phyloP scores from a whole-genome alignment of 441 rosid species.

The Eruca vesicaria region DNA sequence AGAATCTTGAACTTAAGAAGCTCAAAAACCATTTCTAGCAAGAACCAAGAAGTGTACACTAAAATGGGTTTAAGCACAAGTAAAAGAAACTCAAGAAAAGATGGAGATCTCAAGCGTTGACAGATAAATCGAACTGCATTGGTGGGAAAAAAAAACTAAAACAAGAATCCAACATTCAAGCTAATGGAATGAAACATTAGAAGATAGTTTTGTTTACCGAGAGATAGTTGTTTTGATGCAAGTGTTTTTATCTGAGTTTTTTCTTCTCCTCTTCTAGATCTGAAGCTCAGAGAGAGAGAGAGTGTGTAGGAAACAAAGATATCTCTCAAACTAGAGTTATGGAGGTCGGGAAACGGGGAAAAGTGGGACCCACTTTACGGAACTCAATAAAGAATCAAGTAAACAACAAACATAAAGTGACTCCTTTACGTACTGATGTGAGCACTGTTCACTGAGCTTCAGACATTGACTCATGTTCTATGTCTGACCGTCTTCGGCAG shows the following conservation, averaged over 20 bases:
- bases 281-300: conserved; percentile 31
- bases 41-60: not conserved
- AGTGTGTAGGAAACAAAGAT: conserved; percentile 33
- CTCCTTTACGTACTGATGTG: conserved; percentile 49
- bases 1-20: not conserved
- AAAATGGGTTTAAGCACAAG: not conserved
- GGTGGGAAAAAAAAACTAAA: not conserved
- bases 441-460: conserved; percentile 26
- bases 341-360: conserved; percentile 18
- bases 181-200: not conserved
- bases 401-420: not conserved
- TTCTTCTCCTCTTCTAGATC: conserved; percentile 45
- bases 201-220: not conserved
- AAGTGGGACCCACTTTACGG: conserved; percentile 38
- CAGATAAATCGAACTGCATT: not conserved
- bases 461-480: conserved; percentile 4
- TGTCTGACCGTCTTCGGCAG: not conserved
- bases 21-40: not conserved
- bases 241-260: conserved; percentile 11
- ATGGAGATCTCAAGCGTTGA: not conserved
- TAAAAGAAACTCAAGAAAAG: conserved; percentile 11
- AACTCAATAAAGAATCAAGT: conserved; percentile 4
- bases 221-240: not conserved
- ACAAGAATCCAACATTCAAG: not conserved
- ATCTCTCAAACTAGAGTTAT: conserved; percentile 26